These are phyloP conservation scores for Colletotrichum sp. DNA, from an alignment of 2,329 filamentous ascomycete genomes.

Conservation along the genomic window DNA sequence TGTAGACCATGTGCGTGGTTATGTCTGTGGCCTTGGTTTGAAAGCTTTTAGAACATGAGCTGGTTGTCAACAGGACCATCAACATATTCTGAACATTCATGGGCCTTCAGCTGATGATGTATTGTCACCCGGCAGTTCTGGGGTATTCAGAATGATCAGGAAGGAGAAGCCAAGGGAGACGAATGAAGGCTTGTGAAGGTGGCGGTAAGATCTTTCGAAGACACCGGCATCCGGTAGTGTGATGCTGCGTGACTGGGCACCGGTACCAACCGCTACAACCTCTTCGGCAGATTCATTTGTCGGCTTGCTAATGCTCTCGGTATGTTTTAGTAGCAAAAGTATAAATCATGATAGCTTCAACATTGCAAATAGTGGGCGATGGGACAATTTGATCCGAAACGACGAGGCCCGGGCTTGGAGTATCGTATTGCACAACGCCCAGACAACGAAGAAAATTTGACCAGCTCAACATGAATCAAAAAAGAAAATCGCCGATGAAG, in stretches of 20 bases:
- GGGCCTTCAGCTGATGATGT: no score
- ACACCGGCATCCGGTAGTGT: no score
- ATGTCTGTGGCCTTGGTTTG: accelerated
- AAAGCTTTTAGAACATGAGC: not conserved
- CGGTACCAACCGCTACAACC: no score
- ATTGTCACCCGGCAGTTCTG: no score
- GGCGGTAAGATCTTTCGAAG: no score
- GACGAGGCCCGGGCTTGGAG: accelerated
- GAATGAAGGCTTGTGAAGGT: not conserved
- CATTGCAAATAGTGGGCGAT: not conserved
- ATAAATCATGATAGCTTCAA: no score
- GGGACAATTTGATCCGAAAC: no score
- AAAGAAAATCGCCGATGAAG: not conserved
- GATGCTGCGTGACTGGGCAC: not conserved
- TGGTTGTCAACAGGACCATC: no score
- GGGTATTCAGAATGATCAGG: not conserved
- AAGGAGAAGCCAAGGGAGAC: accelerated
- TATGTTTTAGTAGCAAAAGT: accelerated
- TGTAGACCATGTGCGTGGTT: not conserved
- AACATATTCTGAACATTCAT: accelerated
- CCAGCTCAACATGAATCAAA: not conserved
- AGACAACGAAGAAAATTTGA: not conserved
- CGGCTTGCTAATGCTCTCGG: accelerated
- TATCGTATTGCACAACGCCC: not conserved
- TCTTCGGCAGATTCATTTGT: no score